Base-by-base conservation (phyloP, 441 rosid species). In the Capsella rubella region DNA sequence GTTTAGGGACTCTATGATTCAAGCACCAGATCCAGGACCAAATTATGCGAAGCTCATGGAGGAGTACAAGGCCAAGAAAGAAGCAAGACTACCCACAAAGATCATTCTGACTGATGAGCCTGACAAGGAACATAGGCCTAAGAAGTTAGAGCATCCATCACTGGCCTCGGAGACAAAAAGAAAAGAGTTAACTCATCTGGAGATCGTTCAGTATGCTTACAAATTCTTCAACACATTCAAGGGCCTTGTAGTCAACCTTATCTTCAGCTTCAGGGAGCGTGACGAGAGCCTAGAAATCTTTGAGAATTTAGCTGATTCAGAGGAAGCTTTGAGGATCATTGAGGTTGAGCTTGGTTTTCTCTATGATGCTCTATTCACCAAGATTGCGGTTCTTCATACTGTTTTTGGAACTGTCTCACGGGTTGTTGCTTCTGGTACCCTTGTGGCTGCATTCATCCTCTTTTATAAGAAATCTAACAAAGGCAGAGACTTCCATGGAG, bases 291-390 rank as follows among this genome's bases (percentile, higher is more conserved):
- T 80, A 6, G 84, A 76, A 8, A 81, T 86, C 65, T 87, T 87
- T 64, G 27, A 31, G 6, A 53, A 59, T 12, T 25, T 77, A 1
- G 12, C 18, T 16, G 18, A 16, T 3, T 32, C 89, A 2, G 76
- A 14, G 4, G 83, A 83, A 53, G 90, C 89, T 52, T 52, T 83
- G 56, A 74, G 73, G 76, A 74, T 85, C 29, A 72, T 89, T 18
- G 88, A 86, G 74, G 76, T 84, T 2, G 94, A 89, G 76, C 90
- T 89, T 57, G 87, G 85, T 50, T 84, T 84, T 67, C 46, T 86
- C 12, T 87, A 89, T n/a, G 91, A 87, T 51, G 85, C 82, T 60
- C 72, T 85, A 15, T 84, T 69, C 62, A 85, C 90, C 27, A 87
- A 88, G 63, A 78, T 77, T 0, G 69, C 77, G 5, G 75, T 82